Base-by-base conservation (phyloP, 1,284 basidiomycete species). In the Cutaneotrichosporon spelunceum region DNA sequence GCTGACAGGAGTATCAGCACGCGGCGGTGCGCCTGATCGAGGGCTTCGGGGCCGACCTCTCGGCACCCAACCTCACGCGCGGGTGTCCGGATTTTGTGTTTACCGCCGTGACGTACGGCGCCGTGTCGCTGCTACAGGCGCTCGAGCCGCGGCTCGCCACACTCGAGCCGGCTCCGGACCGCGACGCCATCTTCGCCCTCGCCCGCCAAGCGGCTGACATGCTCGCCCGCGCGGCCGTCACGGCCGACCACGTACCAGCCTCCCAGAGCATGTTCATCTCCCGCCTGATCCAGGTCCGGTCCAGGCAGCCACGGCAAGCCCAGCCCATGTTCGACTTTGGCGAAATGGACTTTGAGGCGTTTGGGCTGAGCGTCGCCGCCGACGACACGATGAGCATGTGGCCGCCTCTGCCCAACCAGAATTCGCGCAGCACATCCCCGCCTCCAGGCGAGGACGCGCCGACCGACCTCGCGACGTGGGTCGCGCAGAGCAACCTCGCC, bases 41-140 rank as follows among this genome's bases (percentile, higher is more conserved):
- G 16, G 57, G 58, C 7, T 70, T 73, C 53, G 68, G 71, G 21
- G 36, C 50, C 16, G 60, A 60, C 42, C 57, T 66, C 16, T 64
- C 70, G 16, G 24, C 42, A 2, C 27, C 60, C 3, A 53, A 59
- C 23, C 45, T 65, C 13, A 60, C 54, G 11, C 66, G 68, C 23
- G 67, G 72, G 14, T 66, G 66, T 33, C 71, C 71, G 4, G 73
- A 75, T 42, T 69, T 72, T 34, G 58, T 68, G 2, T 68, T 67
- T 55, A 73, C 68, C 1, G 67, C 63, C 30, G 57, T 73, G 1
- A 73, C 72, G 13, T 75, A 73, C 47, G 73, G 69, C 4, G 67
- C 68, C 5, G 68, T 69, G 1, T 73, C 73, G 2, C 55, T 73
- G 0, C 58, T 75, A 16, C 61, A 67, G 24, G 34, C 57, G 9